Evolutionary conservation across 257 asterid genomes (phyloP).

Genomic region (Buddleja alternifolia): DNA sequence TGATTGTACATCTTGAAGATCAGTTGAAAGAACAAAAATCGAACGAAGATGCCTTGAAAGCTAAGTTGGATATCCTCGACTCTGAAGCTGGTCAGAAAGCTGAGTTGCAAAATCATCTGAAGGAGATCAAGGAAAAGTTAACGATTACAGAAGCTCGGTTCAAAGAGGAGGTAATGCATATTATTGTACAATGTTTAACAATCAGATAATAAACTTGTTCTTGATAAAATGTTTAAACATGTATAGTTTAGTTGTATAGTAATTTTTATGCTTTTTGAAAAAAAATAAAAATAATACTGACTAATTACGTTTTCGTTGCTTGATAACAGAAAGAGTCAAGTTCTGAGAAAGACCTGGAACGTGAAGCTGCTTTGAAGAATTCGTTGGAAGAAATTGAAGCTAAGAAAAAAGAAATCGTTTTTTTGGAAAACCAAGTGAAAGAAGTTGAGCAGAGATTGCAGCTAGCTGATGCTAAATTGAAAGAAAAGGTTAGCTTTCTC

Average conservation of each 20-base stretch:
- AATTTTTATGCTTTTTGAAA: no score
- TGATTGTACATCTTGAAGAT: constrained; percentile 48
- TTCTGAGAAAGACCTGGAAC: constrained; percentile 58
- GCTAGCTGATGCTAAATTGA: constrained; percentile 63
- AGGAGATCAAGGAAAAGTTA: constrained; percentile 49
- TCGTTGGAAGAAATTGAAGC: constrained; percentile 58
- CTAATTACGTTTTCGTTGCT: constrained; percentile 11
- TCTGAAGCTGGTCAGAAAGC: constrained; percentile 41
- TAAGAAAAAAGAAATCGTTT: constrained; percentile 59
- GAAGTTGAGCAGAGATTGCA: constrained; percentile 63
- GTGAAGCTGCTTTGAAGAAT: constrained; percentile 56
- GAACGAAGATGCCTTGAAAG: constrained; percentile 43
- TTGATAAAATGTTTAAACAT: no score
- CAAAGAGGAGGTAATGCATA: no score
- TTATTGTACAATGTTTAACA: no score
- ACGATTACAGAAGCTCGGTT: no score
- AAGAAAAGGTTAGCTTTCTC: no score
- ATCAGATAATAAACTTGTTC: no score
- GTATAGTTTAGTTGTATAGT: no score
- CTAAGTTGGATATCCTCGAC: constrained; percentile 44
- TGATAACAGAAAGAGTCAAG: constrained; percentile 57
- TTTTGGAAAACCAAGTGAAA: constrained; percentile 58
- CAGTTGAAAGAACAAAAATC: constrained; percentile 50
- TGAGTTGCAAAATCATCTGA: constrained; percentile 38
- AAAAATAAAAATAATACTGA: no score